Evolutionary conservation across 805 yeast species (phyloP), one percentile per base, ranked within the genome.

Genomic region (Isabelozyma gotoi): DNA sequence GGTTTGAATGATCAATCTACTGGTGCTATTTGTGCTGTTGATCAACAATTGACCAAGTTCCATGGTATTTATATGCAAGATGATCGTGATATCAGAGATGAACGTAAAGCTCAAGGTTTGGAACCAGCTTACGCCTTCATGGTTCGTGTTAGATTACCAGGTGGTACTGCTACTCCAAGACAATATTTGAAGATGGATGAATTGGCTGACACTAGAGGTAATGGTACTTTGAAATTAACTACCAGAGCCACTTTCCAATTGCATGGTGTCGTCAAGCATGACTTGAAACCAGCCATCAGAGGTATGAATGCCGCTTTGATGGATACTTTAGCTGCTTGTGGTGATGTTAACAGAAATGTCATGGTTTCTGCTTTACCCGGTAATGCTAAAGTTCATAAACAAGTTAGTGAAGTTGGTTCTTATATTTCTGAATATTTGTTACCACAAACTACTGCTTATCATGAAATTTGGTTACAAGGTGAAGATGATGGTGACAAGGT

Each of bases 61-160:
- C 98, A 92, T 67, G 98, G 98, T 70, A 89, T 90, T 53, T 92
- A 92, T 66, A 89, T 92, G 96, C 98, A 92, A 73, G 98, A 92
- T 66, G 98, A 92, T 64, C 88, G 98, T 73, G 98, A 92, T 67
- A 75, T 92, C 46, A 81, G 98, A 65, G 98, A 92, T 44, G 85
- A 87, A 55, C 84, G 97, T 61, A 92, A 91, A 70, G 80, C 88
- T 38, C 88, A 87, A 61, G 97, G 98, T 36, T 65, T 88, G 50
- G 98, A 92, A 69, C 98, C 98, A 14, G 96, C 95, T 40, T 92
- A 88, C 65, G 78, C 95, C n/a, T 92, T 92, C 68, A 92, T 92
- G 98, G 91, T 90, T 14, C 86, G 98, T 71, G 89, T 88, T 43
- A 84, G 98, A 69, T 75, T 92, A 55, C 97, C 98, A 36, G 97